Evolutionary conservation across 371 early-diverging fungal genomes (phyloP).

Genomic region (Mucor irregularis): DNA sequence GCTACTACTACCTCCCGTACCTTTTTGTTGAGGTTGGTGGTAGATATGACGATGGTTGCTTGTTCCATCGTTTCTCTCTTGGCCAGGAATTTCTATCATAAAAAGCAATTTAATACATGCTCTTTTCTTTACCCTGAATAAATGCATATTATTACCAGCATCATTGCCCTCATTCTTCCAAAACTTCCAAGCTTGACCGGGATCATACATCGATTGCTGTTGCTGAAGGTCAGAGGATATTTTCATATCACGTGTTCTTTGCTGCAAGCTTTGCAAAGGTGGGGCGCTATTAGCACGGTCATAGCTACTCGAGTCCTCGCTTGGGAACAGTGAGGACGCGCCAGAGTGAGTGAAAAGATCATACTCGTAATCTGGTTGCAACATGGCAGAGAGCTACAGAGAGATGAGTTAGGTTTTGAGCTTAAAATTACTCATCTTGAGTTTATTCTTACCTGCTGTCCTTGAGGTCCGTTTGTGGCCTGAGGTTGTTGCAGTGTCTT

Average conservation of each 20-base stretch:
- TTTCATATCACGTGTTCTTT: slow-evolving; percentile 12
- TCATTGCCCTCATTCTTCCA: slow-evolving; percentile 12
- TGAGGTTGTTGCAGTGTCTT: slow-evolving; percentile 14
- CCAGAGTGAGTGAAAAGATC: slow-evolving; percentile 12
- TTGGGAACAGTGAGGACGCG: slow-evolving; percentile 17
- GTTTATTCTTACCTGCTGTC: slow-evolving; percentile 8
- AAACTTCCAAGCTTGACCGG: slow-evolving; percentile 15
- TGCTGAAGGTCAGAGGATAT: not conserved
- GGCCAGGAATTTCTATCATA: slow-evolving; percentile 6
- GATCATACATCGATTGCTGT: slow-evolving; percentile 1
- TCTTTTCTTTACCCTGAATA: not conserved
- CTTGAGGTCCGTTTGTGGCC: slow-evolving; percentile 9
- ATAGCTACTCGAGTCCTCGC: not conserved
- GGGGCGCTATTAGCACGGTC: slow-evolving; percentile 12
- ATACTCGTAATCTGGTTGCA: slow-evolving; percentile 16
- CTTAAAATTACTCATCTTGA: not conserved
- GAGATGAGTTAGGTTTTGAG: not conserved
- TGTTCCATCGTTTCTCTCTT: slow-evolving; percentile 3
- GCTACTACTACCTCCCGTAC: slow-evolving; percentile 3
- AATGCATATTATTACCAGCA: not conserved
- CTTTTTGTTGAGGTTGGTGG: slow-evolving; percentile 4
- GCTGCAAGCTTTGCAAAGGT: slow-evolving; percentile 11
- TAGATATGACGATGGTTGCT: not conserved
- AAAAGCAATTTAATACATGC: not conserved
- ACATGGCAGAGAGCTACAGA: slow-evolving; percentile 7